Base-by-base conservation (phyloP, 2,329 filamentous ascomycete species). In the Botrytis porri region DNA sequence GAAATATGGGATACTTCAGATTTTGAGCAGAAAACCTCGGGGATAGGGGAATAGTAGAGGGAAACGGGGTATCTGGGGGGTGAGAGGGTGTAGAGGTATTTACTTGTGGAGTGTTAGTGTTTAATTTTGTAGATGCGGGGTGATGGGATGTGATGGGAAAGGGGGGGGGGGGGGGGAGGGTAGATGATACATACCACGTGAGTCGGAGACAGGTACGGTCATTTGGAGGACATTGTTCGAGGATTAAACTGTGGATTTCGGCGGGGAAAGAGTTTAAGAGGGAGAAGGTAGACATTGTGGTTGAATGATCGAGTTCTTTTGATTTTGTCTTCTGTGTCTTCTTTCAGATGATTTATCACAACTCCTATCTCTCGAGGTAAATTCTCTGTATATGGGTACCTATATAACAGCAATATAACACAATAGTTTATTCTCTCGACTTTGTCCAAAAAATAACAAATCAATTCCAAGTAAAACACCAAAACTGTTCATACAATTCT, bases 151-250 rank as follows among this genome's bases (percentile, higher is more conserved):
- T 6, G 14, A 39, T 7, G 22, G 12, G 35, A 1, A 75, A 79
- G 77, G 77, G 77, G 20, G 77, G 76, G 10, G n/a, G 22, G 12
- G 35, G 0, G 75, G 79, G 77, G 77, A 77, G 20, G 77, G 76
- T 10, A 78, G 73, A 18, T 75, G 72, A 7, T 77, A 73, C 48
- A 29, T 77, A 80, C 79, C 79, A 79, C 10, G 79, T 77, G 4
- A 80, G 74, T 25, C 76, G 72, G 10, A 80, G 74, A 63, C 79
- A 80, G 1, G 70, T 75, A 3, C 74, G 74, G 54, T 79, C 78
- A 63, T 78, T 79, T 67, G 76, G 66, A 1, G 73, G 37, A 67
- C 78, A 80, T 32, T 65, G 66, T 25, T 74, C 69, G n/a, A 79
- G 70, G 12, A 79, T 74, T 32, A 79, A 16, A 16, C 69, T 45